Evolutionary conservation across 495 filamentous ascomycete genomes (phyloP).

Genomic region (Aspergillus sparsus): DNA sequence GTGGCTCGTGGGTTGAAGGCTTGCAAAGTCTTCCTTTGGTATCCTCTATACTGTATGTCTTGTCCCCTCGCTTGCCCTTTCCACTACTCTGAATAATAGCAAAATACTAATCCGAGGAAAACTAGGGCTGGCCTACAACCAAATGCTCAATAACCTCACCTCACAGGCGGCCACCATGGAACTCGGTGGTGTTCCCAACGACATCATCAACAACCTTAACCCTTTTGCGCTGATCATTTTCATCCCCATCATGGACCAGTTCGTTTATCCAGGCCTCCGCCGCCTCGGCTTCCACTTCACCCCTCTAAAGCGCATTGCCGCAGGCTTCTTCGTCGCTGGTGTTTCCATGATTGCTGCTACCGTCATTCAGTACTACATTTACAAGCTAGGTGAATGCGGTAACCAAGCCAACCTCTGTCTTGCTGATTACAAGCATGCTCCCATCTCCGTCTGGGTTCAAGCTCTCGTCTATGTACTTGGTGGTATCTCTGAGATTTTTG

Average conservation of each 20-base stretch:
- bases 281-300: conserved; percentile 64
- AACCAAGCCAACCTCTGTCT: conserved; percentile 51
- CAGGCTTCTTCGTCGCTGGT: conserved; percentile 62
- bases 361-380: conserved; percentile 71
- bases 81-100: background rate
- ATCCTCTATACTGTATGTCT: conserved; percentile 62
- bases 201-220: conserved; percentile 76
- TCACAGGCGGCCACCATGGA: conserved; percentile 73
- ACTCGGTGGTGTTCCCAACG: conserved; percentile 72
- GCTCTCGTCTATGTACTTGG: conserved; percentile 64
- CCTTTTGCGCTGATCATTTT: conserved; percentile 76
- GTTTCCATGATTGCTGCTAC: conserved; percentile 65
- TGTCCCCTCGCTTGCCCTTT: background rate
- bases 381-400: conserved; percentile 61
- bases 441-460: conserved; percentile 66
- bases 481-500: conserved; percentile 73
- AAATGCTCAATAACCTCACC: conserved; percentile 68
- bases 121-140: conserved; percentile 57
- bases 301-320: conserved; percentile 71
- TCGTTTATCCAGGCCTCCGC: conserved; percentile 69
- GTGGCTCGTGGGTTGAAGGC: conserved; percentile 67
- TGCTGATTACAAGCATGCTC: conserved; percentile 32
- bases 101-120: background rate
- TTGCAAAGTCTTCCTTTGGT: conserved; percentile 68
- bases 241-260: conserved; percentile 70